Base-by-base conservation (phyloP, 2,329 filamentous ascomycete species). In the Ascochyta koolunga region DNA sequence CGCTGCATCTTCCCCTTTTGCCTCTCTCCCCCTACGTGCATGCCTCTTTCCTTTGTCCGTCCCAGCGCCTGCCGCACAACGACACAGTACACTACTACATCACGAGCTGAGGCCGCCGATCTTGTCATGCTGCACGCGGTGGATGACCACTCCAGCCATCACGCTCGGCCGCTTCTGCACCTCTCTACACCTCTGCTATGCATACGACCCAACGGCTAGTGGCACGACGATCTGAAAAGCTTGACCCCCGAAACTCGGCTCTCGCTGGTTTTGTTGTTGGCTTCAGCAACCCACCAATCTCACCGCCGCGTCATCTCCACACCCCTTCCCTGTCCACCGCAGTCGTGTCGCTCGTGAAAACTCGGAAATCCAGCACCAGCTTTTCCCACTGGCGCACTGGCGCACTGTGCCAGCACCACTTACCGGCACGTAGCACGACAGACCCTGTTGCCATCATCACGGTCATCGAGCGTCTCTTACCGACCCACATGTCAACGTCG, bases 211-310 rank as follows among this genome's bases (percentile, higher is more conserved):
- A 27, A 6, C 25, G 31, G 37, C 50, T 45, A 50, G 40, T 45
- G 40, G 40, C 51, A 40, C 51, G 16, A 19, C 40, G 29, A 32
- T 32, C 15, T 44, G 45, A 40, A 45, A 45, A 54, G 21, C 18
- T 45, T 27, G 21, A 22, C 31, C 18, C 40, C 46, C 40, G 45
- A 42, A 44, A 21, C 41, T 50, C 42, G 50, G 42, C 32, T 24
- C 10, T 24, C 39, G 33, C 32, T 40, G n/a, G 25, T 44, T 42
- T 48, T 32, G 43, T 48, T 44, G 50, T 44, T 54, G 50, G 44
- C 27, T 38, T 43, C 35, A 45, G 39, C 50, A 39, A 18, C 45
- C 35, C 36, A 39, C 51, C 51, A 49, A 49, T 54, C 44, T 54
- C 39, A 44, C 38, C 38, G 46, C 39, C 33, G 44, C 39, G 39